A percentile compares a stretch with the other conserved stretches of the same genome.
These are phyloP conservation scores for Catharanthus roseus DNA, from an alignment of 257 asterid species.

Conservation along the genomic window DNA sequence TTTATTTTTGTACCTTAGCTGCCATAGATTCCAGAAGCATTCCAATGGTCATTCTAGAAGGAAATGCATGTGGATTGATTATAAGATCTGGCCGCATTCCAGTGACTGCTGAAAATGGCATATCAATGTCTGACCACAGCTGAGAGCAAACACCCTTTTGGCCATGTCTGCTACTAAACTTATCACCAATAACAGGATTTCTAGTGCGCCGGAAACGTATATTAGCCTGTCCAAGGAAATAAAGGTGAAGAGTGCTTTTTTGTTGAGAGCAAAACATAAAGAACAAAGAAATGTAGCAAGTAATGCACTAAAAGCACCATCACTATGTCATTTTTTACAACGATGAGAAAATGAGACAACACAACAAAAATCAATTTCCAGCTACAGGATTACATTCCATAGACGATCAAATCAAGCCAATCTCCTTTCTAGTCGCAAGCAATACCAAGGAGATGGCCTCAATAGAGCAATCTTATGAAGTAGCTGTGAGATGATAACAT, in stretches of 20 bases:
- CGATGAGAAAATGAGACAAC: not conserved
- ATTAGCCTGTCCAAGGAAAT: conserved; percentile 56
- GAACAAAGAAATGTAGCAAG: not conserved
- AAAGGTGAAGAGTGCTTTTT: conserved; percentile 9
- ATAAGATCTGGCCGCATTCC: conserved; percentile 99
- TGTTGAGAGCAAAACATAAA: not conserved
- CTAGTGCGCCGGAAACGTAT: conserved; percentile 79
- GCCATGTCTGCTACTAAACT: conserved; percentile 98
- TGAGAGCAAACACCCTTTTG: conserved; percentile 99
- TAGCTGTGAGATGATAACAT: not conserved
- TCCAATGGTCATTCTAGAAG: conserved; percentile 95
- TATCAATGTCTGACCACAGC: conserved; percentile 86
- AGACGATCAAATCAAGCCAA: not conserved
- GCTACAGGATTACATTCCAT: not conserved
- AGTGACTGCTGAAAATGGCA: conserved; percentile 85
- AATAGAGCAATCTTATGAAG: not conserved
- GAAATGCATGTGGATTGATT: conserved; percentile 97
- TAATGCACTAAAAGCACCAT: not conserved
- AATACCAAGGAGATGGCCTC: not conserved
- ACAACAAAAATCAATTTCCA: not conserved
- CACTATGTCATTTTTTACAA: not conserved
- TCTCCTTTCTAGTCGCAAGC: not conserved
- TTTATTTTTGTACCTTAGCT: conserved; percentile 68
- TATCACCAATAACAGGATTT: conserved; percentile 92
- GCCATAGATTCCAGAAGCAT: conserved; percentile 98